Conservation (phyloP, 2,329 filamentous ascomycete species). For the Trichoderma koningii region DNA sequence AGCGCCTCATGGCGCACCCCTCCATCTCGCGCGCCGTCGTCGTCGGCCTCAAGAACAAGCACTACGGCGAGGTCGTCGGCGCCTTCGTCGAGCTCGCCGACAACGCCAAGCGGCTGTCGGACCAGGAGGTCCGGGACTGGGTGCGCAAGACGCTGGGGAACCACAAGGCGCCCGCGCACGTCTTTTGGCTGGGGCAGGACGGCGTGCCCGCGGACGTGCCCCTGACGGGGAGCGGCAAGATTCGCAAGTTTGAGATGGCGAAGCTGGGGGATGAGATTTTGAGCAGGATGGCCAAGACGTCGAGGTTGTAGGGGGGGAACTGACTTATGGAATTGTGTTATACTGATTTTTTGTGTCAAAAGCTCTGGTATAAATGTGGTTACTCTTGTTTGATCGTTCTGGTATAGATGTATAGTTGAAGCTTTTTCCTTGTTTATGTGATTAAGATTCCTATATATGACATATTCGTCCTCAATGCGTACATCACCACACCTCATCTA, state of each 20-base stretch:
- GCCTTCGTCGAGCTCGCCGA: conserved; percentile 58
- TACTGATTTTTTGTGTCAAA: too few species aligned
- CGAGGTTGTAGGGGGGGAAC: conserved; percentile 47
- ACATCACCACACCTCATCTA: conserved; percentile 35
- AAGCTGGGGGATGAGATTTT: conserved; percentile 57
- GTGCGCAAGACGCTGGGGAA: conserved; percentile 61
- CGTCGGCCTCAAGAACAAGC: conserved; percentile 67
- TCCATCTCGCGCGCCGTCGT: conserved; percentile 66
- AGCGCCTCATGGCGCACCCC: conserved; percentile 67
- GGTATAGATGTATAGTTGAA: too few species aligned
- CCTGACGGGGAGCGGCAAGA: conserved; percentile 71
- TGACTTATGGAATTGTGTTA: too few species aligned
- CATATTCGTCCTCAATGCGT: too few species aligned
- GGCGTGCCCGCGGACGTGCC: conserved; percentile 59
- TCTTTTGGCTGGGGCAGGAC: conserved; percentile 74
- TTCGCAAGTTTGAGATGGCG: conserved; percentile 67
- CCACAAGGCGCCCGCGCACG: conserved; percentile 69
- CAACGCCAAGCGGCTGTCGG: conserved; percentile 45
- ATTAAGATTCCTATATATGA: neutral
- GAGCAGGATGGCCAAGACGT: conserved; percentile 48
- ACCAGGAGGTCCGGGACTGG: conserved; percentile 63
- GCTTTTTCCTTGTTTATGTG: neutral
- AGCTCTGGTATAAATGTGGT: too few species aligned
- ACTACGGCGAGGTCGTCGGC: conserved; percentile 72
- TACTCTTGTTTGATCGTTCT: too few species aligned